A percentile compares a stretch with the other conserved stretches of the same genome.
These are phyloP conservation scores for Monilinia laxa DNA, from an alignment of 2,329 filamentous ascomycete species.

Conservation along the genomic window DNA sequence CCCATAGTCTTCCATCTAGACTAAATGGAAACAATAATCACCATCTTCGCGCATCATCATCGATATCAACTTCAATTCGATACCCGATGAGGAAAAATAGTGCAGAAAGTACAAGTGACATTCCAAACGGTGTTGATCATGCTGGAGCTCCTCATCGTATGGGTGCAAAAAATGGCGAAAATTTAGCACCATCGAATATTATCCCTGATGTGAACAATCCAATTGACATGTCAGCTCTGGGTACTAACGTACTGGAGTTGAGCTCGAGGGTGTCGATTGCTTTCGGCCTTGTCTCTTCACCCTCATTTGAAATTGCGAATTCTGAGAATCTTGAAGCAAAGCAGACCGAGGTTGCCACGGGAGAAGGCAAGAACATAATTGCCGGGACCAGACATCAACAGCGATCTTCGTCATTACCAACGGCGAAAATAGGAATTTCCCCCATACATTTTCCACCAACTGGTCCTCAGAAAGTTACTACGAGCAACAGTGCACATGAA, in stretches of 20 bases:
- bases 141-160: background rate
- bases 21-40: constrained; percentile 19
- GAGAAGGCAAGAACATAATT: background rate
- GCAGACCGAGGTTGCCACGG: background rate
- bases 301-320: constrained; percentile 27
- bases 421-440: background rate
- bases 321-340: background rate
- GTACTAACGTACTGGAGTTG: constrained; percentile 32
- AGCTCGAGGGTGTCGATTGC: constrained; percentile 34
- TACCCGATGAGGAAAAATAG: constrained; percentile 15
- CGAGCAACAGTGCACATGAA: too few relatives aligned
- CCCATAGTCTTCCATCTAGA: constrained; percentile 14
- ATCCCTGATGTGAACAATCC: constrained; percentile 21
- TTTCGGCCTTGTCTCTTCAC: constrained; percentile 31
- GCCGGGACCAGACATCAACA: background rate
- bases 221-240: constrained; percentile 29
- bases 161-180: background rate
- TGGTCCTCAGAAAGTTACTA: background rate
- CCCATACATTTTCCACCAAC: background rate
- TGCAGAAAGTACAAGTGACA: background rate
- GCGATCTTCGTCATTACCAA: constrained; percentile 14
- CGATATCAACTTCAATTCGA: constrained; percentile 25
- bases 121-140: background rate
- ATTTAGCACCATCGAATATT: background rate
- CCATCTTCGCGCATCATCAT: constrained; percentile 28